phyloP scores from a whole-genome alignment of 371 early-diverging fungal genomes.

The Fennellomyces sp. region DNA sequence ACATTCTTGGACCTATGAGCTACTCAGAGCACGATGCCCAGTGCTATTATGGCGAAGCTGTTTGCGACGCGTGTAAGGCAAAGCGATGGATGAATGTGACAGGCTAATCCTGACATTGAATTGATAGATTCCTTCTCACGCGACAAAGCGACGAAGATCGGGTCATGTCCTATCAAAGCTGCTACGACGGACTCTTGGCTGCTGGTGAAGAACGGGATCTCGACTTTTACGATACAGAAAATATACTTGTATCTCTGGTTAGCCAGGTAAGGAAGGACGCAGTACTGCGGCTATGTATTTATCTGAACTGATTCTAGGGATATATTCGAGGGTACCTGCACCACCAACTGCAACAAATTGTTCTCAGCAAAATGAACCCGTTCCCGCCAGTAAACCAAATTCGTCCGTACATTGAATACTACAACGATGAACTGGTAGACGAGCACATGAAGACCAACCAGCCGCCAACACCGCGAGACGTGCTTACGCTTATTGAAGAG shows the following conservation, averaged over 20 bases:
- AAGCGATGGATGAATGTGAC: too few species aligned
- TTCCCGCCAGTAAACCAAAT: slow-evolving; percentile 64
- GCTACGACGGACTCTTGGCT: slow-evolving; percentile 25
- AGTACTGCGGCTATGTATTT: neutral
- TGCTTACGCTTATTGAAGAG: slow-evolving; percentile 7
- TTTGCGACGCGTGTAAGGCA: slow-evolving; percentile 37
- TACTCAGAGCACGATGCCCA: slow-evolving; percentile 36
- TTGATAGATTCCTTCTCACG: slow-evolving; percentile 1
- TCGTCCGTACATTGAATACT: slow-evolving; percentile 10
- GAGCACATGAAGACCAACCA: slow-evolving; percentile 10
- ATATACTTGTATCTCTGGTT: slow-evolving; percentile 44
- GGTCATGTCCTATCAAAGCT: slow-evolving; percentile 23
- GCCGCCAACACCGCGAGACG: slow-evolving; percentile 9
- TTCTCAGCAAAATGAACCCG: slow-evolving; percentile 76
- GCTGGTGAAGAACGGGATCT: slow-evolving; percentile 20
- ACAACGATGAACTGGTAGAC: slow-evolving; percentile 17
- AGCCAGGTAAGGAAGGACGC: slow-evolving; percentile 36
- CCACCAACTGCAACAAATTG: slow-evolving; percentile 75
- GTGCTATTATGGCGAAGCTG: slow-evolving; percentile 47
- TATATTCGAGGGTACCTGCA: slow-evolving; percentile 88
- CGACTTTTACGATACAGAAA: slow-evolving; percentile 34
- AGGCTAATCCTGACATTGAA: neutral
- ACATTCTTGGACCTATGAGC: slow-evolving; percentile 24
- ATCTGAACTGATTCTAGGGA: slow-evolving; percentile 46
- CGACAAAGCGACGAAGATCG: neutral